These are phyloP conservation scores for Ilyonectria mors-panacis DNA, from an alignment of 2,329 filamentous ascomycete species.

Conservation along the genomic window DNA sequence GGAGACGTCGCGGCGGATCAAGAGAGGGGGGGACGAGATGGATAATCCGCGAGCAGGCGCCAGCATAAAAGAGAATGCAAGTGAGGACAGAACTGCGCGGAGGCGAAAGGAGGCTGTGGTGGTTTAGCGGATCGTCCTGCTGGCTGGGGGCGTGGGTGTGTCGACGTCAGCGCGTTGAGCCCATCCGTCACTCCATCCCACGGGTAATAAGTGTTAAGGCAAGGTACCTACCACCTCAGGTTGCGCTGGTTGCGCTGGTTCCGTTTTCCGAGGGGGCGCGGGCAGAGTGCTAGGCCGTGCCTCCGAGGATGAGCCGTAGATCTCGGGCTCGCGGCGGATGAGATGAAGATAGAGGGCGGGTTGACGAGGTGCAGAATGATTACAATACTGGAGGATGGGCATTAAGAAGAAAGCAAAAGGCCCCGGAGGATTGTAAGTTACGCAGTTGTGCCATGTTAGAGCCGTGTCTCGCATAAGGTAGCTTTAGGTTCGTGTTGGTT, in stretches of 20 bases:
- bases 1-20: constrained; percentile 39
- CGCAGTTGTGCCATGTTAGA: constrained; percentile 7
- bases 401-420: background rate
- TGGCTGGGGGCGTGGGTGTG: constrained; percentile 53
- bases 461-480: constrained; percentile 18
- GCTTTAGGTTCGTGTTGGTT: constrained; percentile 9
- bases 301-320: constrained; percentile 39
- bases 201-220: constrained; percentile 16
- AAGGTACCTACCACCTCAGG: constrained; percentile 18
- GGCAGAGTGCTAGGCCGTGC: constrained; percentile 23
- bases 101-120: constrained; percentile 47
- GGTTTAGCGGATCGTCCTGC: constrained; percentile 52
- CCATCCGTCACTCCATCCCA: constrained; percentile 44
- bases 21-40: constrained; percentile 23
- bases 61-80: constrained; percentile 31
- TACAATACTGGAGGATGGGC: constrained; percentile 1
- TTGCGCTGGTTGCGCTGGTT: constrained; percentile 18
- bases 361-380: constrained; percentile 6
- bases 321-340: constrained; percentile 22
- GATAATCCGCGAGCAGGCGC: constrained; percentile 31
- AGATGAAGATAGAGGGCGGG: background rate
- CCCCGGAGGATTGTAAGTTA: background rate
- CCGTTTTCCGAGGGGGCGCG: constrained; percentile 17
- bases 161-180: constrained; percentile 65
- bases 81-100: constrained; percentile 40